Conservation (phyloP, 192 early-diverging fungal species). For the Radiomyces spectabilis region DNA sequence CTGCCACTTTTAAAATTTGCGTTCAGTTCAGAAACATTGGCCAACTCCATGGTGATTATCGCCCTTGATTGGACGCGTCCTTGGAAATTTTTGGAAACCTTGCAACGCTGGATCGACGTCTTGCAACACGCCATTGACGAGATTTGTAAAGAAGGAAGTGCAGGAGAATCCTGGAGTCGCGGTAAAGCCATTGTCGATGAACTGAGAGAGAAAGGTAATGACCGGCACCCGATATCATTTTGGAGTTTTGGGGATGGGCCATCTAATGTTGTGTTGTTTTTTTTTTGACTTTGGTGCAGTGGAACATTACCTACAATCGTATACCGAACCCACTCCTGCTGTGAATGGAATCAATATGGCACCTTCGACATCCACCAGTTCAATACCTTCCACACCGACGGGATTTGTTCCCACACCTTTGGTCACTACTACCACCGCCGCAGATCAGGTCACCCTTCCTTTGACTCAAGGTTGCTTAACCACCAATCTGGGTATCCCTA, state of each 20-base stretch:
- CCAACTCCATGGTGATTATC: conserved; percentile 61
- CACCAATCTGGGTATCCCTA: conserved; percentile 79
- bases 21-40: conserved; percentile 55
- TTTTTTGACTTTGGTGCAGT: conserved; percentile 30
- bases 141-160: conserved; percentile 43
- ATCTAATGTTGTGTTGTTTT: not conserved
- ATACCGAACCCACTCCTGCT: conserved; percentile 41
- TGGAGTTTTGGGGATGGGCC: too few species aligned
- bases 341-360: conserved; percentile 5
- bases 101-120: conserved; percentile 74
- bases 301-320: conserved; percentile 63
- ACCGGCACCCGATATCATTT: too few species aligned
- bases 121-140: conserved; percentile 48
- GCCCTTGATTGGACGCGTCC: conserved; percentile 89
- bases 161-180: conserved; percentile 48
- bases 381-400: conserved; percentile 18
- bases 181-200: conserved; percentile 65
- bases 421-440: conserved; percentile 22
- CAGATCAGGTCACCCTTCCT: conserved; percentile 56
- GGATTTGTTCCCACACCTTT: conserved; percentile 21
- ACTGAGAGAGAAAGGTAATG: conserved; percentile 54
- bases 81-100: conserved; percentile 74
- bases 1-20: conserved; percentile 65
- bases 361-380: conserved; percentile 20
- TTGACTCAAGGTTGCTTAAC: conserved; percentile 76